Evolutionary conservation across 1,284 basidiomycete genomes (phyloP).

Genomic region (Austroboletus niveus): DNA sequence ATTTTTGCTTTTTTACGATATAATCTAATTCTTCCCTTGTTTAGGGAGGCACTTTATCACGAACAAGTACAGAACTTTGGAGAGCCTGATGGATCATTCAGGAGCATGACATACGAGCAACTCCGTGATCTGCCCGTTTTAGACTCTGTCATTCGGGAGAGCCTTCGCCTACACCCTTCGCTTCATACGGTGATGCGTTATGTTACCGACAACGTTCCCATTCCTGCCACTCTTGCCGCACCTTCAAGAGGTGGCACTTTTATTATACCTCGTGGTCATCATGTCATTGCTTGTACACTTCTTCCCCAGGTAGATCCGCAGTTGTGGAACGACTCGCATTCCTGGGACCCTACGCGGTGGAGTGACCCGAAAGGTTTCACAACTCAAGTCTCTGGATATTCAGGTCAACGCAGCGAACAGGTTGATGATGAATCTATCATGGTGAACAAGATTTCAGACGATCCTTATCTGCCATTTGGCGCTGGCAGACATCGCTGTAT

Average conservation of each 20-base stretch:
- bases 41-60: constrained; percentile 75
- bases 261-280: constrained; percentile 90
- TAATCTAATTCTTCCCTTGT: constrained; percentile 1
- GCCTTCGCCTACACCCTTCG: constrained; percentile 88
- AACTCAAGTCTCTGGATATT: constrained; percentile 71
- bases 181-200: constrained; percentile 93
- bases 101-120: constrained; percentile 85
- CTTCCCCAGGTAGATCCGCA: constrained; percentile 86
- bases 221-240: constrained; percentile 79
- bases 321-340: constrained; percentile 74
- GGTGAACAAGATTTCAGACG: constrained; percentile 90
- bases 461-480: constrained; percentile 94
- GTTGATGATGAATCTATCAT: constrained; percentile 95
- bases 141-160: constrained; percentile 91
- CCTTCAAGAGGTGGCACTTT: constrained; percentile 74
- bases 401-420: constrained; percentile 78
- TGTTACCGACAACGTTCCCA: constrained; percentile 80
- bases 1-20: not conserved
- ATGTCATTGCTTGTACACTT: constrained; percentile 87
- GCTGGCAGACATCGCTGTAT: constrained; percentile 95
- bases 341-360: constrained; percentile 88
- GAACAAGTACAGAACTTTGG: constrained; percentile 89
- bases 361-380: constrained; percentile 76
- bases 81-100: constrained; percentile 77
- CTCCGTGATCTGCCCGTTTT: constrained; percentile 82